A percentile compares a stretch with the other conserved stretches of the same genome.
Evolutionary conservation across 2,329 filamentous ascomycete species (phyloP).

Genomic region (Aspergillus pseudonomiae): DNA sequence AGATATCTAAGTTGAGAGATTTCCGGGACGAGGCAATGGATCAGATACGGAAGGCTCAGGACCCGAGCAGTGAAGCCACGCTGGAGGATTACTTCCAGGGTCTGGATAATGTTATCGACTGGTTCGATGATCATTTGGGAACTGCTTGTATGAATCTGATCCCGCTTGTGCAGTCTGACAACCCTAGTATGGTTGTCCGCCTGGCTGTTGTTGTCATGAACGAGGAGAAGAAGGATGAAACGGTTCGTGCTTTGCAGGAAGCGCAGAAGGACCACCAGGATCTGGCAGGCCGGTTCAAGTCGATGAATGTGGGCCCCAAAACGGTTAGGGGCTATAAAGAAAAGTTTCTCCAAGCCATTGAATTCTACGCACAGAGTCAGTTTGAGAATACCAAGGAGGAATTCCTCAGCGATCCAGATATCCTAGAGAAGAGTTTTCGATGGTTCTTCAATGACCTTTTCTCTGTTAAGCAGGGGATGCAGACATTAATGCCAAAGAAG

Average conservation of each 20-base stretch:
- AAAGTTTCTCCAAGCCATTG: constrained; percentile 83
- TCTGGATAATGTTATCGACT: constrained; percentile 83
- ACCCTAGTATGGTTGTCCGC: constrained; percentile 85
- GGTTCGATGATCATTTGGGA: constrained; percentile 95
- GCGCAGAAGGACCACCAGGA: constrained; percentile 95
- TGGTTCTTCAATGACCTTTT: constrained; percentile 99
- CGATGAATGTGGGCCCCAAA: constrained; percentile 90
- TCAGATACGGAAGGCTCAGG: constrained; percentile 80
- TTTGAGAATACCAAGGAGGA: constrained; percentile 72
- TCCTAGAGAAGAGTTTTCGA: constrained; percentile 82
- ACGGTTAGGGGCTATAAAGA: constrained; percentile 94
- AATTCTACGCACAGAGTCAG: constrained; percentile 71
- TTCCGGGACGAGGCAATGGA: constrained; percentile 96
- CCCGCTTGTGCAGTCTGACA: constrained; percentile 80
- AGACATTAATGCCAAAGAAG: constrained; percentile 86
- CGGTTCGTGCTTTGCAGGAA: constrained; percentile 87
- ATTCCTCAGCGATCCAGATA: constrained; percentile 81
- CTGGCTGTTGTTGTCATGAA: constrained; percentile 91
- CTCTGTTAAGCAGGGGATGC: constrained; percentile 91
- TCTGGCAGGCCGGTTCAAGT: constrained; percentile 89
- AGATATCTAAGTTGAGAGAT: constrained; percentile 86
- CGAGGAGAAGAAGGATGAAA: constrained; percentile 94
- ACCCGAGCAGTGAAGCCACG: constrained; percentile 75
- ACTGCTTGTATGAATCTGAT: constrained; percentile 88
- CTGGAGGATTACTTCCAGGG: constrained; percentile 87